Conservation (phyloP, 73 alveolate species). For the Loxodes magnus region DNA sequence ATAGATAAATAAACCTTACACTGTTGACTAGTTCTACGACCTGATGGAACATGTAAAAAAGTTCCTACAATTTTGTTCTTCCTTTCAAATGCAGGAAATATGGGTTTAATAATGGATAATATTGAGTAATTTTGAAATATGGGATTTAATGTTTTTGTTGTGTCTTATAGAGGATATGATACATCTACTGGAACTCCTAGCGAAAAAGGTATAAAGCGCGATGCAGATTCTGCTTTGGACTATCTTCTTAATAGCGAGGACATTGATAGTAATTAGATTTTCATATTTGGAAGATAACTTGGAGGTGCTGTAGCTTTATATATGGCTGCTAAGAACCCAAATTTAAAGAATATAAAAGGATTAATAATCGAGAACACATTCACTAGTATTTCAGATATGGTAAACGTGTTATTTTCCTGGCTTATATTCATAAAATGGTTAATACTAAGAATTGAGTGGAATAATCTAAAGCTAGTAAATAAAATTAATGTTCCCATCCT, state of each 20-base stretch:
- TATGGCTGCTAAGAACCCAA: constrained; percentile 31
- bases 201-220: constrained; percentile 80
- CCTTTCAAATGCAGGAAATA: constrained; percentile 97
- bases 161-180: constrained; percentile 94
- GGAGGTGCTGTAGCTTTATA: constrained; percentile 96
- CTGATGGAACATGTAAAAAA: constrained; percentile 16
- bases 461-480: constrained; percentile 48
- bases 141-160: constrained; percentile 63
- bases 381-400: constrained; percentile 77
- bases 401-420: constrained; percentile 66
- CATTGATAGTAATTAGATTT: constrained; percentile 56
- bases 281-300: constrained; percentile 75
- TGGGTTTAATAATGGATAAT: constrained; percentile 74
- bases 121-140: constrained; percentile 44
- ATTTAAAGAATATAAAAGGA: too few species aligned
- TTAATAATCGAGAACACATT: constrained; percentile 72
- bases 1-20: constrained; percentile 20
- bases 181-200: constrained; percentile 71
- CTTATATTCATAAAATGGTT: constrained; percentile 44
- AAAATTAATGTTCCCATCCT: constrained; percentile 24
- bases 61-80: constrained; percentile 65
- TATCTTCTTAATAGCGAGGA: constrained; percentile 49
- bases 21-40: constrained; percentile 52
- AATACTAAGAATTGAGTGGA: constrained; percentile 72
- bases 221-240: constrained; percentile 72